Conservation (phyloP, 1,284 basidiomycete genomes). For the Cryptococcus neoformans region DNA sequence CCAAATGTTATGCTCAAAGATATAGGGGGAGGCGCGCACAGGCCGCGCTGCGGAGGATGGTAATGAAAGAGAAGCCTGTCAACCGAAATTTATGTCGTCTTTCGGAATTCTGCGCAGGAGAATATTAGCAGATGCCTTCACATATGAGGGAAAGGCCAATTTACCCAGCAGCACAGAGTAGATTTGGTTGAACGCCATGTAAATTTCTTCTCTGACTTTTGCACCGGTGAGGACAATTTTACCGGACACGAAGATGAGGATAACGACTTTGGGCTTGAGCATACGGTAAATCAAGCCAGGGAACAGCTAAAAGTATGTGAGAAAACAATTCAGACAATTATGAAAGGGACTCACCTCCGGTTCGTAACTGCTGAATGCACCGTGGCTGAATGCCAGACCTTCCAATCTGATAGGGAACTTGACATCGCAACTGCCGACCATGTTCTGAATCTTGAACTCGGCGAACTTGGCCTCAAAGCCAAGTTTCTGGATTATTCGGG, state of each 20-base stretch:
- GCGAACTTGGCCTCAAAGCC: conserved; percentile 99
- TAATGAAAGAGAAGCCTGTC: background rate
- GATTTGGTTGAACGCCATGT: conserved; percentile 98
- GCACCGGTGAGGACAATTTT: conserved; percentile 99
- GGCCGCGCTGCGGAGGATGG: background rate
- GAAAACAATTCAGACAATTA: background rate
- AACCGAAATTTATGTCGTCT: conserved; percentile 29
- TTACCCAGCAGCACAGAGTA: conserved; percentile 75
- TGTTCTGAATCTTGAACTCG: conserved; percentile 99
- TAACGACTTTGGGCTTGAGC: conserved; percentile 99
- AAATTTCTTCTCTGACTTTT: conserved; percentile 99
- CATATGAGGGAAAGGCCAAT: too few species aligned
- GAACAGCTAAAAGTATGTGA: conserved; percentile 66
- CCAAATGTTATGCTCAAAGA: background rate
- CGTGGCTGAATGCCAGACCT: conserved; percentile 96
- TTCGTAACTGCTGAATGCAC: conserved; percentile 97
- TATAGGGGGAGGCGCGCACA: background rate
- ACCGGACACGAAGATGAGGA: conserved; percentile 98
- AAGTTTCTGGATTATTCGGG: conserved; percentile 98
- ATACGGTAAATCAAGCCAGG: conserved; percentile 99
- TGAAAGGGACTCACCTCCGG: conserved; percentile 68
- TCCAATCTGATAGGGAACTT: conserved; percentile 99
- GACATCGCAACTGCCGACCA: conserved; percentile 97
- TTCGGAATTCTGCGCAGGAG: conserved; percentile 34
- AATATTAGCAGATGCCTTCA: background rate